Evolutionary conservation across 768 basidiomycete genomes (phyloP).

Genomic region (Pisolithus albus): DNA sequence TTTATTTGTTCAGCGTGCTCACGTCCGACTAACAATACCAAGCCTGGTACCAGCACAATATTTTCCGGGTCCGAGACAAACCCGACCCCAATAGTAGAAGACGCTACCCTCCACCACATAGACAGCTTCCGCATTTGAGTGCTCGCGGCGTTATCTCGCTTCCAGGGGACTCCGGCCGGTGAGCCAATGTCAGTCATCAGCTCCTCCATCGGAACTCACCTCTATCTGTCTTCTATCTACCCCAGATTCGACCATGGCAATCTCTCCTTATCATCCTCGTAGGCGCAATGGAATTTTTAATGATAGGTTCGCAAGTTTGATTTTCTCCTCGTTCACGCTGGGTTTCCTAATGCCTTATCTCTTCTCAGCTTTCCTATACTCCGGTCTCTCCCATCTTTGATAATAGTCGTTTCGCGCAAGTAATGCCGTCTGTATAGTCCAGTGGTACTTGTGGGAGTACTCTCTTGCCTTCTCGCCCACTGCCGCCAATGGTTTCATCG

Average conservation of each 20-base stretch:
- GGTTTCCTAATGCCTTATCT: neutral
- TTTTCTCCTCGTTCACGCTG: neutral
- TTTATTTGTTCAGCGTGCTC: neutral
- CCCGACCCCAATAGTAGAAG: neutral
- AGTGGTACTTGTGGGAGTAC: slow-evolving; percentile 84
- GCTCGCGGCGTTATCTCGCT: neutral
- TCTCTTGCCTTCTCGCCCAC: slow-evolving; percentile 77
- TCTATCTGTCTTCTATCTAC: neutral
- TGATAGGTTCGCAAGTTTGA: slow-evolving; percentile 55
- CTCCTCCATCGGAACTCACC: neutral
- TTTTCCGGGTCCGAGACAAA: neutral
- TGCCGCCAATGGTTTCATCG: slow-evolving; percentile 69
- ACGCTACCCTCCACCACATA: neutral
- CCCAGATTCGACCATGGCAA: slow-evolving; percentile 64
- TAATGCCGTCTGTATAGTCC: slow-evolving; percentile 71
- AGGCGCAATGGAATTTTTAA: slow-evolving; percentile 67
- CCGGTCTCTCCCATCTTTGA: slow-evolving; percentile 65
- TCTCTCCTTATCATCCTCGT: slow-evolving; percentile 60
- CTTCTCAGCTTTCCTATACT: slow-evolving; percentile 59
- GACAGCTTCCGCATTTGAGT: neutral
- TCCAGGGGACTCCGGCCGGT: neutral
- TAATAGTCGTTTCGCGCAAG: slow-evolving; percentile 68
- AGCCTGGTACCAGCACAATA: neutral
- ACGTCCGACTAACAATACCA: neutral
- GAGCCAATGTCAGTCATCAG: neutral